Evolutionary conservation across 2,329 filamentous ascomycete genomes (phyloP).

Genomic region (Fusarium mundagurra): DNA sequence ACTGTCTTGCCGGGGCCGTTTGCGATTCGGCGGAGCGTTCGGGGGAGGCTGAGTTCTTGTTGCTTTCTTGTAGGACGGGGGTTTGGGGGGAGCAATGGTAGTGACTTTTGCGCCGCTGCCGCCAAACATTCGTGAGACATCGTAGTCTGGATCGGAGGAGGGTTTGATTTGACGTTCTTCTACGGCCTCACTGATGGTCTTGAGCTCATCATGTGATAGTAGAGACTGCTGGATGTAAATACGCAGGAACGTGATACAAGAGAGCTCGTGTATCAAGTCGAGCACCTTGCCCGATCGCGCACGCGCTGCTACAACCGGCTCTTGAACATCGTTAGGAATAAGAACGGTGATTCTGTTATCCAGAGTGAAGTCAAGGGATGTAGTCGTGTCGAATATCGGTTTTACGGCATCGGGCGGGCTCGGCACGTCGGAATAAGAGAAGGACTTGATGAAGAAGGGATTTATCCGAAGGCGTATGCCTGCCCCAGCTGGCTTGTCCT

Average conservation of each 20-base stretch:
- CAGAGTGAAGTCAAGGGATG: background rate
- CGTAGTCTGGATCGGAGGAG: background rate
- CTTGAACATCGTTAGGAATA: background rate
- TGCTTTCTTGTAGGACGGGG: slow-evolving; percentile 1
- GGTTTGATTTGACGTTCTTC: background rate
- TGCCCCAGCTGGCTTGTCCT: slow-evolving; percentile 5
- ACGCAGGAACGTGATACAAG: background rate
- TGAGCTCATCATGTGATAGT: background rate
- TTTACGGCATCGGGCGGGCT: background rate
- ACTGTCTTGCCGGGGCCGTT: slow-evolving; percentile 12
- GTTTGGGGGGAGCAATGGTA: background rate
- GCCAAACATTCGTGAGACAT: slow-evolving; percentile 5
- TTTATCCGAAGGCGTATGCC: background rate
- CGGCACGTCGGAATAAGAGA: background rate
- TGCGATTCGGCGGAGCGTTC: background rate
- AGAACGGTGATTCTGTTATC: slow-evolving; percentile 1
- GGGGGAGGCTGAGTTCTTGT: background rate
- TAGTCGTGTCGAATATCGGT: background rate
- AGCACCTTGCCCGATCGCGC: slow-evolving; percentile 10
- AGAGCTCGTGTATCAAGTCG: background rate
- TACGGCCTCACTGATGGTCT: background rate
- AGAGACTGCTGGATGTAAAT: background rate
- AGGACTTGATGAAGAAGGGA: slow-evolving; percentile 10
- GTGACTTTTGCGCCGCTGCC: slow-evolving; percentile 1
- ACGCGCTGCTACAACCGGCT: slow-evolving; percentile 1